These are phyloP conservation scores for Isatis lusitanica DNA, from an alignment of 441 rosid species.

Conservation along the genomic window DNA sequence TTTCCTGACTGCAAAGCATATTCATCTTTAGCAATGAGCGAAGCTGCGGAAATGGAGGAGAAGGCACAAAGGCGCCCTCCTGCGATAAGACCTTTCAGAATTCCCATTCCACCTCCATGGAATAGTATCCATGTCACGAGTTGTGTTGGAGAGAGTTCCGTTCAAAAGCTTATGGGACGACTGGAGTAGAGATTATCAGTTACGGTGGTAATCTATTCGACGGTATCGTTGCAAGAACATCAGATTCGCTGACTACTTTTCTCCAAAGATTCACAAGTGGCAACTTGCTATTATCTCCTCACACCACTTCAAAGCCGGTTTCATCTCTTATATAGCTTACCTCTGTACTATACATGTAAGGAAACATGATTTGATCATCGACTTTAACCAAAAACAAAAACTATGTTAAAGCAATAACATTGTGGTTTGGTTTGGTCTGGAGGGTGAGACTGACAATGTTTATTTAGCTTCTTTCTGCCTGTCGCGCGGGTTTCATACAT, in stretches of 20 bases:
- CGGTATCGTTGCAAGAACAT: conserved; percentile 66
- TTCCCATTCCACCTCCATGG: conserved; percentile 83
- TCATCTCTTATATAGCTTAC: too few relatives aligned
- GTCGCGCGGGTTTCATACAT: too few relatives aligned
- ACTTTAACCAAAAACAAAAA: too few relatives aligned
- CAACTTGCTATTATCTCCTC: conserved; percentile 53
- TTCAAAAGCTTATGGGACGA: conserved; percentile 28
- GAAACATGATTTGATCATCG: too few relatives aligned
- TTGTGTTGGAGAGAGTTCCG: conserved; percentile 29
- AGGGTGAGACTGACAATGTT: too few relatives aligned
- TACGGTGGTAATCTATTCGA: conserved; percentile 35
- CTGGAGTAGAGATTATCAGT: conserved; percentile 19
- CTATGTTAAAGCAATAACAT: too few relatives aligned
- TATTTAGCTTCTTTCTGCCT: too few relatives aligned
- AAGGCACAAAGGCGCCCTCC: conserved; percentile 53
- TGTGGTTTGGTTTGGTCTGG: too few relatives aligned
- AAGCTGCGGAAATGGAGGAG: conserved; percentile 49
- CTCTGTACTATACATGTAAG: too few relatives aligned
- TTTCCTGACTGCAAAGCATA: conserved; percentile 83
- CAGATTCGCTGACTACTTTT: conserved; percentile 42
- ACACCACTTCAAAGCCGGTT: conserved; percentile 21
- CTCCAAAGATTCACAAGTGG: conserved; percentile 34
- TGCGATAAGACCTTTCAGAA: conserved; percentile 56
- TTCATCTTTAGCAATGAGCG: conserved; percentile 50
- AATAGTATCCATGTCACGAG: conserved; percentile 43